Evolutionary conservation across 2,329 filamentous ascomycete species (phyloP).

Genomic region (Metarhizium anisopliae): DNA sequence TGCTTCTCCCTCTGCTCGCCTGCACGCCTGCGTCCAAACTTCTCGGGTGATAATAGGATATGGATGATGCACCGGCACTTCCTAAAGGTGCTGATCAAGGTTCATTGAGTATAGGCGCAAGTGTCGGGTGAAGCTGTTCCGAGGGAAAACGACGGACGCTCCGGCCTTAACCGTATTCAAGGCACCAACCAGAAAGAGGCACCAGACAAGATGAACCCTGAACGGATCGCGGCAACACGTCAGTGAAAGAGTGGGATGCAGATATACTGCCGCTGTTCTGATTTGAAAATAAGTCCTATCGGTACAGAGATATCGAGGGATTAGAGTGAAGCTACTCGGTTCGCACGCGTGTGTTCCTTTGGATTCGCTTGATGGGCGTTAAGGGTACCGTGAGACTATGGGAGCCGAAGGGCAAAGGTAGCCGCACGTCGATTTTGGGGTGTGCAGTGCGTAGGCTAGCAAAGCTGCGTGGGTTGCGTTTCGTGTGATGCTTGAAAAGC

Average conservation of each 20-base stretch:
- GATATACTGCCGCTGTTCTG: background rate
- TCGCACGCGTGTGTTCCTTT: background rate
- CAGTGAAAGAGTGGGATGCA: background rate
- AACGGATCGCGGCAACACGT: background rate
- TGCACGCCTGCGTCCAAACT: background rate
- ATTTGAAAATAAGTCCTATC: background rate
- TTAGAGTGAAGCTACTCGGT: background rate
- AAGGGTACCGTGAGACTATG: background rate
- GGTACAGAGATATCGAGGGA: background rate
- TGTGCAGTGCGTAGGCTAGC: background rate
- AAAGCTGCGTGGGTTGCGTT: background rate
- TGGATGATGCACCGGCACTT: background rate
- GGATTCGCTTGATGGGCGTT: background rate
- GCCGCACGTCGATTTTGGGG: background rate
- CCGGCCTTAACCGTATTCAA: background rate
- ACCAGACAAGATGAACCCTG: background rate
- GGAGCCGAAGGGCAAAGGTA: background rate
- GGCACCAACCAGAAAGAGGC: background rate
- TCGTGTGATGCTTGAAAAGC: background rate
- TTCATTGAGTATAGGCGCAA: background rate
- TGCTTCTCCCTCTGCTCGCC: background rate
- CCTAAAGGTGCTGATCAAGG: background rate
- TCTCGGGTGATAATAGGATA: background rate
- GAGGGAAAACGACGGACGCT: background rate
- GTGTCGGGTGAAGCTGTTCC: background rate